Evolutionary conservation across 306 rosid genomes (phyloP), one percentile per base, ranked within the genome.

Genomic region (Mucuna pruriens): DNA sequence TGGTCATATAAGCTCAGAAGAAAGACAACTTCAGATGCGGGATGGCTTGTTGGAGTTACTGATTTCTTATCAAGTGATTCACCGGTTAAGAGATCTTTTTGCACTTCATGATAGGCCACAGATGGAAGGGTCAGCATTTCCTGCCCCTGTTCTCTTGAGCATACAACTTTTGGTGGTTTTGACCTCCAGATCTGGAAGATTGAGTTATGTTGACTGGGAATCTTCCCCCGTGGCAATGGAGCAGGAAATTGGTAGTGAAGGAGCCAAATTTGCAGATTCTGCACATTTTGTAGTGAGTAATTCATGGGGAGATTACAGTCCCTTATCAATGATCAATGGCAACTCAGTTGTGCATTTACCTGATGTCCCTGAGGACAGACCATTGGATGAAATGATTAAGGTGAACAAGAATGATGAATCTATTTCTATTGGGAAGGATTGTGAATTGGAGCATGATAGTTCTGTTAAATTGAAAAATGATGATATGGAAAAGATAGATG

Each of bases 81-180:
- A 95, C 52, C 85, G 99, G 81, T 73, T 95, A 66, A 89, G 98
- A 76, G 99, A 95, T 86, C 96, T 95, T 77, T 95, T 95, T 90
- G 98, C 99, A 48, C 99, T 95, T 75, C 94, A 95, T 84, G 97
- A 95, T 81, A 88, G 99, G 87, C 99, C 99, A 48, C 99, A 95
- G 86, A 97, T 91, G 90, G 99, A 95, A 87, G 98, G 97, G 74
- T 93, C 89, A 16, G 88, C 97, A 34, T 93, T 93, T 87, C 99
- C 98, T 71, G 85, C 92, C 71, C 88, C 97, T 33, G 90, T 95
- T 86, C 92, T 91, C 82, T 88, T 88, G 77, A 90, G 99, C 84
- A 86, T 93, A 84, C 86, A 86, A 45, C 91, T 93, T 54, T 84
- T 95, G 96, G 95, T 89, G 73, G 93, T 89, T 77, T 86, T 95